Evolutionary conservation across 345 rosid species (phyloP), one percentile per base, ranked within the genome.

Genomic region (Populus simonii): DNA sequence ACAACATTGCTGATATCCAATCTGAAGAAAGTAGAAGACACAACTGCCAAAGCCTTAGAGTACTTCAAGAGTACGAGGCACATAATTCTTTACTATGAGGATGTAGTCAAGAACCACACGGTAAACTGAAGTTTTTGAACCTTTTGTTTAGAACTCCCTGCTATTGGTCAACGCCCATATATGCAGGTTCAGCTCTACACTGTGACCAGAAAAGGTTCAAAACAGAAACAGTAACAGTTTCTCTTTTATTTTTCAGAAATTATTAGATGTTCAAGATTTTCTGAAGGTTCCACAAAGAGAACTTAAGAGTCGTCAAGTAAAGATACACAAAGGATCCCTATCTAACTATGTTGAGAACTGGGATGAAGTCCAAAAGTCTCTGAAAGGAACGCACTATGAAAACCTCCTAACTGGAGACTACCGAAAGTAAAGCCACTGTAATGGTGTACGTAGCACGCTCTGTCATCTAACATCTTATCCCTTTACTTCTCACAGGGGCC

Each of bases 231-330:
- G 15, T 59, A 36, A 59, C 11, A 4, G 53, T 16, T 53, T 35
- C 57, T 27, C 57, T 2, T 7, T 22, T 25, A 39, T 47, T 20
- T 33, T 81, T 84, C 90, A 96, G 99, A 94, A 87, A 84, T 80
- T 94, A 80, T 85, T 55, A 0, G 97, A 92, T 33, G 91, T 93
- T 68, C 93, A 87, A 78, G 93, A 92, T 76, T 96, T 96, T 84
- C 87, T 96, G 25, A 92, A 89, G 87, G 98, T 94, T 49, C 98
- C 99, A 0, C 87, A 53, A 47, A 86, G 80, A 67, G 82, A 89
- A 11, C 84, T 96, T 75, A 89, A 78, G 80, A 96, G 99, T 73
- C 88, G 98, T 17, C 99, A 96, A 83, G 97, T 96, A 76, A 96
- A 91, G 84, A 96, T 96, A 85, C 99, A 96, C 84, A 90, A 89